Evolutionary conservation across 164 flowering plant genomes (phyloP).

Genomic region (Taxillus chinensis): DNA sequence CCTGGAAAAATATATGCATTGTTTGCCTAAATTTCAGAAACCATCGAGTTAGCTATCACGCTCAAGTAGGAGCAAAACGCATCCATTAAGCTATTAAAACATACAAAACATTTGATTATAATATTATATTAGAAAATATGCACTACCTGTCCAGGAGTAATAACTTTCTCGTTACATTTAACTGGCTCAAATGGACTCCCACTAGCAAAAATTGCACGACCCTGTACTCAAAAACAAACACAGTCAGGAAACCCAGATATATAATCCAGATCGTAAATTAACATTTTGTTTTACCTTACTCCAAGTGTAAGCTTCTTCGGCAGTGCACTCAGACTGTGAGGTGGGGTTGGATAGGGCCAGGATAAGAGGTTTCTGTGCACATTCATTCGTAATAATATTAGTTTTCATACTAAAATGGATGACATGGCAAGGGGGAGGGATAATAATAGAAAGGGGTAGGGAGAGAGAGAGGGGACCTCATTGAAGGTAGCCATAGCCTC

Average conservation of each 20-base stretch:
- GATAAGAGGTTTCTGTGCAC: constrained; percentile 75
- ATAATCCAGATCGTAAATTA: neutral
- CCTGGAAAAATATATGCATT: constrained; percentile 98
- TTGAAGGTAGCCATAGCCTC: constrained; percentile 78
- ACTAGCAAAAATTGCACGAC: constrained; percentile 85
- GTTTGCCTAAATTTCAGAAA: constrained; percentile 46
- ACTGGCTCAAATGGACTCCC: constrained; percentile 98
- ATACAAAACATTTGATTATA: too few relatives aligned
- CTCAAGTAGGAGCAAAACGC: too few relatives aligned
- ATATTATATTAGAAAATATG: neutral
- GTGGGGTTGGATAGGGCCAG: constrained; percentile 94
- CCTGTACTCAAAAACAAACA: constrained; percentile 27
- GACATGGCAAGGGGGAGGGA: neutral
- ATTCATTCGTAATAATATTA: constrained; percentile 4
- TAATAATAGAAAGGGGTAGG: neutral
- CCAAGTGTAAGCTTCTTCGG: constrained; percentile 93
- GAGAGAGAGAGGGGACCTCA: constrained; percentile 33
- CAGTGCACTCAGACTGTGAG: constrained; percentile 90
- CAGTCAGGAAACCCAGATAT: neutral
- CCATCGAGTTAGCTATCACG: too few relatives aligned
- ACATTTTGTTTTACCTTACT: constrained; percentile 37
- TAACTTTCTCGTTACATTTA: constrained; percentile 56
- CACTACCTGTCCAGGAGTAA: constrained; percentile 72
- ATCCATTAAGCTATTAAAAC: too few relatives aligned
- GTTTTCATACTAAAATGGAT: neutral